Base-by-base conservation (phyloP, 331 rosid genomes). In the Saraca asoca region DNA sequence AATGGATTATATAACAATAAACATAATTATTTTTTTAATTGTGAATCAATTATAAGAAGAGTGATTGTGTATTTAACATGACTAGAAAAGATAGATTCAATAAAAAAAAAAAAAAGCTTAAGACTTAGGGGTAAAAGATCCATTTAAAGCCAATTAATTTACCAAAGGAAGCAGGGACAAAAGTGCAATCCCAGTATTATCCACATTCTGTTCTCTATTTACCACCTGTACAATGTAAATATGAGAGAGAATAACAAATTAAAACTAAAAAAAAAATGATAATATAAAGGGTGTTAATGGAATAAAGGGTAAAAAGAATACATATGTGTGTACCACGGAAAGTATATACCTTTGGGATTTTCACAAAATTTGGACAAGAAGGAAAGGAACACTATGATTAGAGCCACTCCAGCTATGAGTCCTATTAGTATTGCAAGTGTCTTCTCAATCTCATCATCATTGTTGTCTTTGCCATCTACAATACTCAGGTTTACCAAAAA, bases 401-500 rank as follows among this genome's bases (percentile, higher is more conserved):
- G 63, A 56, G 87, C 95, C 66, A 85, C 90, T 1, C 82, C 99
- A 43, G 95, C 96, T 54, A 90, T 76, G 60, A 88, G 81, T 59
- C 95, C 99, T 60, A 94, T 79, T 60, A 94, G 51, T 43, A 94
- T 81, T 54, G 99, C 99, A 0, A 90, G 83, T 20, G 96, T 90
- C 83, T 74, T 90, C 78, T 90, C 95, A 41, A 84, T 60, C 58
- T 90, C 91, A 51, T 87, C 75, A 42, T 89, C 79, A 20, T 82
- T 43, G 29, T 71, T 53, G 31, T 68, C 56, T 1, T 24, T 37
- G 10, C 65, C 85, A 42, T 67, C 76, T 52, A 9, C 59, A 57
- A 50, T 46, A 14, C 51, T 49, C 66, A 56, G 63, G 74, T 72
- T 61, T 35, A 43, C 38, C 37, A 10, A 61, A 62, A 41, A 67